Base-by-base conservation (phyloP, 768 basidiomycete species). In the Trametes coccinea region DNA sequence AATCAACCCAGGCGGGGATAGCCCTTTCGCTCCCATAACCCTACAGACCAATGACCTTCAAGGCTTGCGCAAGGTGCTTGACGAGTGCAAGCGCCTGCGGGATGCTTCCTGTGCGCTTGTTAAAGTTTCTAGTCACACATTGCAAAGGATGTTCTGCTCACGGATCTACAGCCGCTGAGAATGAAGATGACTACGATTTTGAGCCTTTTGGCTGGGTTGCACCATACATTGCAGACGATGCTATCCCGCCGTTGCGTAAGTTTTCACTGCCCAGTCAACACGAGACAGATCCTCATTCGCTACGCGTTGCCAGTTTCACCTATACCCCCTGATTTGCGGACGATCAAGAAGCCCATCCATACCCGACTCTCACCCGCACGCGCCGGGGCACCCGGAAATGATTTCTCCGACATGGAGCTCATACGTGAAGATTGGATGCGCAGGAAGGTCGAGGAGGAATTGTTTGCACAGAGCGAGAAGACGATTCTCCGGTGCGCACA, bases 391-490 rank as follows among this genome's bases (percentile, higher is more conserved):
- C 79, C 83, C 16, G 84, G 82, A 6, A 82, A 90, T 64, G 91
- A 92, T 58, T 59, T 72, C 2, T 70, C 72, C 6, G 90, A 92
- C 73, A 77, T 86, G 14, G 76, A 76, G 27, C 66, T 81, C 4
- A 79, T 93, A 9, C 78, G 84, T 22, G 85, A 88, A 56, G 79
- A 86, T 5, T 93, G 88, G 87, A 79, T 90, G 8, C 77, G 80
- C 30, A 71, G 60, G 2, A 73, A 73, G 59, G 82, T 84, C 34
- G 71, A 78, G 45, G 67, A 78, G 31, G 67, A 63, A 7, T 2
- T 62, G 13, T 43, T 58, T 9, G 55, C 46, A 52, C 46, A 58
- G 13, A 39, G 33, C 34, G 51, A 50, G 52, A 59, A 39, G 56
- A 46, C 49, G 40, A 16, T 10, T 27, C 63, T 64, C 16, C 64